Evolutionary conservation across 225 moss, liverwort and hornwort genomes (phyloP).

Genomic region (Polytrichum formosum): DNA sequence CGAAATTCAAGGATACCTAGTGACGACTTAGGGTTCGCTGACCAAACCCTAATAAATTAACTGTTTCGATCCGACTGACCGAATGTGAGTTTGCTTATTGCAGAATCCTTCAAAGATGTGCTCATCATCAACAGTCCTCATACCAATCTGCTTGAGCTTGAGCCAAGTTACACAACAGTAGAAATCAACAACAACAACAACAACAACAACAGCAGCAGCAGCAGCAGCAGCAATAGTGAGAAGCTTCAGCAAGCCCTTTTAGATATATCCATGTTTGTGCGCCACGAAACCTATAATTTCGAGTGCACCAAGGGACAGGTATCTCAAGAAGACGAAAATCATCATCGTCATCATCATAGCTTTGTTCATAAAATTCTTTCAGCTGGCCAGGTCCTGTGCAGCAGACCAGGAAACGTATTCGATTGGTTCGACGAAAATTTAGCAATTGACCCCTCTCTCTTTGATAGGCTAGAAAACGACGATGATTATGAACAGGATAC

Average conservation of each 20-base stretch:
- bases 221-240: conserved; percentile 21
- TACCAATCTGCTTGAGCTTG: too few relatives aligned
- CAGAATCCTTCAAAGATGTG: too few relatives aligned
- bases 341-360: neutral
- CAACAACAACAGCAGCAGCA: conserved; percentile 10
- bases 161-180: too few relatives aligned
- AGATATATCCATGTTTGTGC: conserved; percentile 37
- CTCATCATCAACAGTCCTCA: too few relatives aligned
- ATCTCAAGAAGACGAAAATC: conserved; percentile 14
- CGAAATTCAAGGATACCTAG: too few relatives aligned
- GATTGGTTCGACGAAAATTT: conserved; percentile 45
- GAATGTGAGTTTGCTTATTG: too few relatives aligned
- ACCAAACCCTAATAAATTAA: too few relatives aligned
- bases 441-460: conserved; percentile 43
- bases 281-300: conserved; percentile 1
- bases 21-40: too few relatives aligned
- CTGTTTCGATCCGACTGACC: too few relatives aligned
- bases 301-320: neutral
- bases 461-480: conserved; percentile 34
- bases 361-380: conserved; percentile 41
- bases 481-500: conserved; percentile 13
- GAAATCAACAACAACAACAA: too few relatives aligned
- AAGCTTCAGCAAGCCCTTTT: conserved; percentile 46
- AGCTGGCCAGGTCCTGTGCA: conserved; percentile 40
- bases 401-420: conserved; percentile 31